These are phyloP conservation scores for Xylaria sp. DNA, from an alignment of 2,329 filamentous ascomycete species.

Conservation along the genomic window DNA sequence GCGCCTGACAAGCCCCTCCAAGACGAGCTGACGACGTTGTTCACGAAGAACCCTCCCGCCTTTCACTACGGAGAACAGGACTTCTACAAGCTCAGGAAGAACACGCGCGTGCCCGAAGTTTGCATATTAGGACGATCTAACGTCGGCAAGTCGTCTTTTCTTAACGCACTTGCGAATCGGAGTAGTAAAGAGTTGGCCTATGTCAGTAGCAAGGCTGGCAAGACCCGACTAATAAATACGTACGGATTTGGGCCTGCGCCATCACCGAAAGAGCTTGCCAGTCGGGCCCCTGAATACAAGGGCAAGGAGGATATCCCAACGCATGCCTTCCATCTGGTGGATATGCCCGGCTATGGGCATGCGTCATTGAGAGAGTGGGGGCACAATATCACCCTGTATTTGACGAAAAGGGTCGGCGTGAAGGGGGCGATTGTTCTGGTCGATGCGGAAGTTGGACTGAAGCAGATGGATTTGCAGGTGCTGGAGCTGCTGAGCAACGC, in stretches of 20 bases:
- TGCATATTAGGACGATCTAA: constrained; percentile 86
- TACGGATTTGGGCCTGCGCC: constrained; percentile 54
- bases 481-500: constrained; percentile 50
- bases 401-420: constrained; percentile 49
- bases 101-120: constrained; percentile 61
- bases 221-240: constrained; percentile 58
- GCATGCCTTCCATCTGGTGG: constrained; percentile 53
- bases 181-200: constrained; percentile 50
- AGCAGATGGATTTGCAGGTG: constrained; percentile 51
- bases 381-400: constrained; percentile 53
- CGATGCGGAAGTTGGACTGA: constrained; percentile 55
- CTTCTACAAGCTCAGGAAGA: constrained; percentile 53
- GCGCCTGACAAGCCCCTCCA: constrained; percentile 28
- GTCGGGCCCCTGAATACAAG: constrained; percentile 23
- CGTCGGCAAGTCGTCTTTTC: constrained; percentile 85
- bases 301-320: constrained; percentile 45
- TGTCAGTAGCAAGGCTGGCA: constrained; percentile 54
- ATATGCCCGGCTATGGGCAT: constrained; percentile 56
- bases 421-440: constrained; percentile 57
- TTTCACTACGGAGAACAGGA: constrained; percentile 33
- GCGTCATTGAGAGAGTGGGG: constrained; percentile 55
- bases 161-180: constrained; percentile 76
- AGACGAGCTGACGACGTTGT: constrained; percentile 29
- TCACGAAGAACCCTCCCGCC: constrained; percentile 30
- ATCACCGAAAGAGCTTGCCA: constrained; percentile 29